A percentile compares a stretch with the other conserved stretches of the same genome.
phyloP scores from a whole-genome alignment of 1,284 basidiomycete genomes.

The Trametes polyzona region DNA sequence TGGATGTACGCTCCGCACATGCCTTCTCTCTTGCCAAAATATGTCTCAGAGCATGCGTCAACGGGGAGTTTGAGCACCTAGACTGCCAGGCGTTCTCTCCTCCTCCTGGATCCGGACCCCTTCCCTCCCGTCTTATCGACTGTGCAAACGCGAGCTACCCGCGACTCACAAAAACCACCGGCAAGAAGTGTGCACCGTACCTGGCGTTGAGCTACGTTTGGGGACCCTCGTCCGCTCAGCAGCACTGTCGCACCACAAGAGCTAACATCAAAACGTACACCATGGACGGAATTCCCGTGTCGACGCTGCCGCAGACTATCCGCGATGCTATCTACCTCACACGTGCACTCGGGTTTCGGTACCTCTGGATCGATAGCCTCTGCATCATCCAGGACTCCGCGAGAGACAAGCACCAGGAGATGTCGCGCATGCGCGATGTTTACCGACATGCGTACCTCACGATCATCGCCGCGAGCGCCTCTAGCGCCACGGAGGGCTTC shows the following conservation, averaged over 20 bases:
- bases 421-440: neutral
- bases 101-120: too few species aligned
- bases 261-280: neutral
- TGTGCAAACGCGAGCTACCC: too few species aligned
- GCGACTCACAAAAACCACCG: too few species aligned
- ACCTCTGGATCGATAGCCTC: conserved; percentile 3
- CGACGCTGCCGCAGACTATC: neutral
- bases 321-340: neutral
- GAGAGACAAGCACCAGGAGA: neutral
- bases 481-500: neutral
- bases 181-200: too few species aligned
- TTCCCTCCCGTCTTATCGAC: too few species aligned
- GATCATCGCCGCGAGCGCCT: neutral
- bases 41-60: too few species aligned
- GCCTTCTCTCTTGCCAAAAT: too few species aligned
- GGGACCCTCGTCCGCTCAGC: conserved; percentile 13
- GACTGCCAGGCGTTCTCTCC: too few species aligned
- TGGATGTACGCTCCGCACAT: too few species aligned
- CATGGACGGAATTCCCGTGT: neutral
- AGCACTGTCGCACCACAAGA: conserved; percentile 1
- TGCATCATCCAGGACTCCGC: conserved; percentile 9
- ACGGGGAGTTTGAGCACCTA: too few species aligned
- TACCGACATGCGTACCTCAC: conserved; percentile 2
- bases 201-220: conserved; percentile 19
- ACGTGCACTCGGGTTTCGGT: neutral